These are phyloP conservation scores for Lentinula lateritia DNA, from an alignment of 768 basidiomycete genomes.

Conservation along the genomic window DNA sequence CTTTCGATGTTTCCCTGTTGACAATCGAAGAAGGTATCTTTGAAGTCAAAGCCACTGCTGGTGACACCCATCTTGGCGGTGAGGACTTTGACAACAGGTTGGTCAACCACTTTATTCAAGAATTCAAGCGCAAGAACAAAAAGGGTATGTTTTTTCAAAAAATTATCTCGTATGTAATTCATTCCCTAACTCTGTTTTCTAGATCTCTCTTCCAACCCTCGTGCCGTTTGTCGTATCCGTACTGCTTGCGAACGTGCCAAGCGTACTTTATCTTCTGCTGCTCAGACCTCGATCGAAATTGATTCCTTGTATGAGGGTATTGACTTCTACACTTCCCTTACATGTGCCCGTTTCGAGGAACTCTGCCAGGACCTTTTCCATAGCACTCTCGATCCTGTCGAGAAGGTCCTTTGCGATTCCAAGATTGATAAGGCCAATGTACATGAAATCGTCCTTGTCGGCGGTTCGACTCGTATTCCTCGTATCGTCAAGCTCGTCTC, in stretches of 20 bases:
- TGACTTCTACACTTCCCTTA: conserved; percentile 21
- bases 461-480: conserved; percentile 71
- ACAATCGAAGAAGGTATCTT: conserved; percentile 67
- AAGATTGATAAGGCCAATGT: conserved; percentile 37
- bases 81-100: conserved; percentile 8
- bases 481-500: conserved; percentile 60
- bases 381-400: conserved; percentile 36
- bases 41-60: conserved; percentile 66
- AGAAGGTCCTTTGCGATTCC: conserved; percentile 48
- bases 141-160: conserved; percentile 26
- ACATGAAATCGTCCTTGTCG: conserved; percentile 44
- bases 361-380: conserved; percentile 7
- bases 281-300: conserved; percentile 38
- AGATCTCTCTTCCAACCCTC: conserved; percentile 8
- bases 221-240: conserved; percentile 9
- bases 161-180: conserved; percentile 34
- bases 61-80: conserved; percentile 47
- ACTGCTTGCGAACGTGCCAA: conserved; percentile 8
- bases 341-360: conserved; percentile 35
- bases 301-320: conserved; percentile 51
- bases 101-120: conserved; percentile 16
- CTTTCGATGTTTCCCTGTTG: conserved; percentile 68
- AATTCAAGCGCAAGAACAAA: conserved; percentile 51
- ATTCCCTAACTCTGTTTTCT: background rate
- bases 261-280: conserved; percentile 7